Base-by-base conservation (phyloP, 2,329 filamentous ascomycete species). In the Zasmidium angulare region DNA sequence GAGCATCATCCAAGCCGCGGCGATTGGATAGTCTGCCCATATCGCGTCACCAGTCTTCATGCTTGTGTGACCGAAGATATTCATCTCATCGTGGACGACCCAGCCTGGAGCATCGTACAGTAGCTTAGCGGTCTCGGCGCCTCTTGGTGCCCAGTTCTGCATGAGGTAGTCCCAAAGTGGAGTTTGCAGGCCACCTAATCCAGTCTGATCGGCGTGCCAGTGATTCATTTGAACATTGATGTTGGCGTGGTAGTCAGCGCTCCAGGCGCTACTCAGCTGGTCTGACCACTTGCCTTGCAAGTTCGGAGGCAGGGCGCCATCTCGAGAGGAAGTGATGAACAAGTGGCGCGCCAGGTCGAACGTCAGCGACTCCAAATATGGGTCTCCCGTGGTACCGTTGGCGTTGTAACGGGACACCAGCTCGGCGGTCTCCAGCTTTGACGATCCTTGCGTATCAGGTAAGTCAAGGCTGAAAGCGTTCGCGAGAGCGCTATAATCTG, bases 221-320 rank as follows among this genome's bases (percentile, higher is more conserved):
- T 86, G 79, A 59, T 86, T 86, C 84, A 86, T 86, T 63, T 86
- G 82, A 0, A 86, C 58, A 58, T 86, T 86, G 65, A 86, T 85
- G 61, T 86, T 83, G 43, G 79, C 75, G 54, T 85, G 83, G 57
- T 85, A 86, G 63, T 86, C 83, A 1, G 75, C 79, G 12, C 78
- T 77, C 84, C 84, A 84, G 0, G 79, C 77, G 2, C 77, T 73
- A 0, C 64, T 63, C 2, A 81, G 67, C 0, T 75, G 69, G 48
- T 82, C 77, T 3, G 78, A 79, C 84, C 84, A 86, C 19, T 77
- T 76, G 0, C 84, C 84, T 66, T 84, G 82, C 0, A 87, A 75
- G 57, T 86, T 86, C 0, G 83, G 76, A 0, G 84, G 84, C 0
- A 86, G 74, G 0, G 77, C 78, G 36, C 79, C 79, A 0, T 74